phyloP scores from a whole-genome alignment of 257 asterid species.

The Solanum medicagineum region DNA sequence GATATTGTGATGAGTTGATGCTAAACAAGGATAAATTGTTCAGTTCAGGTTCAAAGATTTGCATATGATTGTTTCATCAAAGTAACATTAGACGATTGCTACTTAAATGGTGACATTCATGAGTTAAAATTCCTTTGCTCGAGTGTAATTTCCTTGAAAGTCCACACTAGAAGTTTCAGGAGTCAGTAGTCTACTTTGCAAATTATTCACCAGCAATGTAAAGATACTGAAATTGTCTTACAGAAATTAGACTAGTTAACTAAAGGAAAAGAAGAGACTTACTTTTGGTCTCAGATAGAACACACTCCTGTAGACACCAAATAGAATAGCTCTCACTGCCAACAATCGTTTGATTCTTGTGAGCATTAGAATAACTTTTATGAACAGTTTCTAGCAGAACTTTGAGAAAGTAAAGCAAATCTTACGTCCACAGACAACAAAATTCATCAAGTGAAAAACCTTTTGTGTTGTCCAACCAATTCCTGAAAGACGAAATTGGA shows the following conservation, averaged over 20 bases:
- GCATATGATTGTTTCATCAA: neutral
- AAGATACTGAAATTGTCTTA: neutral
- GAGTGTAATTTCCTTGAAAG: neutral
- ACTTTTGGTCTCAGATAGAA: conserved; percentile 9
- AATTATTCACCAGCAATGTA: neutral
- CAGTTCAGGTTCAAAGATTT: neutral
- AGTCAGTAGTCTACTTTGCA: neutral
- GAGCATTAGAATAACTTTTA: neutral
- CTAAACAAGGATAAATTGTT: neutral
- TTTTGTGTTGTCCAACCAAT: conserved; percentile 33
- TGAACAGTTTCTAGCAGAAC: neutral
- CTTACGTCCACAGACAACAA: conserved; percentile 24
- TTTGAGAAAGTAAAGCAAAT: conserved; percentile 2
- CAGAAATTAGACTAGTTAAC: neutral
- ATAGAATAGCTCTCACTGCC: conserved; percentile 19
- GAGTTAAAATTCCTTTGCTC: neutral
- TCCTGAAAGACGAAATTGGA: conserved; percentile 20
- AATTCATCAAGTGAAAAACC: conserved; percentile 33
- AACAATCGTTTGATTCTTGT: neutral
- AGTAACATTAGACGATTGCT: neutral
- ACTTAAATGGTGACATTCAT: neutral
- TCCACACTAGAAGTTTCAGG: neutral
- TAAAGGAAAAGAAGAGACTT: neutral
- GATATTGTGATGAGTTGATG: neutral
- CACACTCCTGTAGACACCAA: conserved; percentile 11